Base-by-base conservation (phyloP, 352 stramenopile genomes). In the Pythium grandisporangium region DNA sequence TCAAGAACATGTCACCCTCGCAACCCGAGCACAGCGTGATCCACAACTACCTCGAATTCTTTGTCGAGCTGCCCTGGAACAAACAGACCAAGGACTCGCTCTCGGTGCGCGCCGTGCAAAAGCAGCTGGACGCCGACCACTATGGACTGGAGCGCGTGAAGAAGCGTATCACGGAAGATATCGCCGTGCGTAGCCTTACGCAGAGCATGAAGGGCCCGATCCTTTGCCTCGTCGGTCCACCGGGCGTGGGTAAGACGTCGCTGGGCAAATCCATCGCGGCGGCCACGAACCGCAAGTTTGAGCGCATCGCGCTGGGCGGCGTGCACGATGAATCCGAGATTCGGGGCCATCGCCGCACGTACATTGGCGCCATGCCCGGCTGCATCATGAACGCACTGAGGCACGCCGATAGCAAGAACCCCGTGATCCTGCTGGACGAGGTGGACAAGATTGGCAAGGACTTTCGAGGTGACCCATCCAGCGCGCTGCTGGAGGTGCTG, bases 321-420 rank as follows among this genome's bases (percentile, higher is more conserved):
- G 76, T 92, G 23, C 71, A 83, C 25, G 78, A 94, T 38, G 79
- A 91, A 30, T 86, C 79, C 0, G 81, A 93, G 48, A 90, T 94
- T 40, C 72, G 79, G 20, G 81, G 81, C 20, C 79, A 94, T 42
- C 72, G 81, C 40, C 84, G 87, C 58, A 93, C 79, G 29, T 94
- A 94, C 54, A 80, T 94, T 55, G 79, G 81, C 23, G 81, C 81
- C 2, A 86, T 94, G 81, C 76, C 81, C 14, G 79, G 81, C 1
- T 85, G 70, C 34, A 85, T 94, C n/a, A 42, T 94, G 19, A 80
- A 84, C 32, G 71, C 77, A 0, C 60, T 94, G 19, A 70, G 74
- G 5, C 75, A 84, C 33, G 74, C 77, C 16, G 70, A 84, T 46
- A 84, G 63, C 14, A 68, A 69, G 42, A 91, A 93, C 42, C 78